Conservation (phyloP, 2,329 filamentous ascomycete species). For the Rutstroemia sydowiana region DNA sequence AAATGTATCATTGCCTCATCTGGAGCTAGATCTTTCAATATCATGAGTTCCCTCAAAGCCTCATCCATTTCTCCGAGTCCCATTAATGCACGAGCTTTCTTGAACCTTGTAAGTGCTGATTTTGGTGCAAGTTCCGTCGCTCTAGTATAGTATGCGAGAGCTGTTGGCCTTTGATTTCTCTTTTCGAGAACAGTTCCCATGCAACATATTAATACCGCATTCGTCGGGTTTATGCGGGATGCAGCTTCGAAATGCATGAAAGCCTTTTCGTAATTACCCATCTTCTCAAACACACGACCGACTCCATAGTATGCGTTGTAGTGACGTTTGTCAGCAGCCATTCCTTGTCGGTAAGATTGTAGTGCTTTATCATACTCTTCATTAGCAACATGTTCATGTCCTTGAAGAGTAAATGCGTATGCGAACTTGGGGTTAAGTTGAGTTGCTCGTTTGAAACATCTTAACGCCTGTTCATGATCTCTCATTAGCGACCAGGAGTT, state of each 20-base stretch:
- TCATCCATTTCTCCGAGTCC: slow-evolving; percentile 62
- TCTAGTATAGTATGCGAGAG: slow-evolving; percentile 72
- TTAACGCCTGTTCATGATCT: slow-evolving; percentile 89
- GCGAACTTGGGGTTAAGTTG: slow-evolving; percentile 86
- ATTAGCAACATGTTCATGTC: slow-evolving; percentile 90
- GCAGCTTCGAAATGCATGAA: slow-evolving; percentile 88
- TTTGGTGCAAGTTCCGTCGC: slow-evolving; percentile 76
- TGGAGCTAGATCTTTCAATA: slow-evolving; percentile 85
- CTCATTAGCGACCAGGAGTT: slow-evolving; percentile 90
- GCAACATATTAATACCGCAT: slow-evolving; percentile 85
- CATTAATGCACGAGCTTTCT: slow-evolving; percentile 73
- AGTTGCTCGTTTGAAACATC: slow-evolving; percentile 90
- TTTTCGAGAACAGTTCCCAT: slow-evolving; percentile 88
- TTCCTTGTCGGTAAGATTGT: slow-evolving; percentile 75
- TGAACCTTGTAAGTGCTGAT: slow-evolving; percentile 77
- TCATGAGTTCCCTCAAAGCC: slow-evolving; percentile 74
- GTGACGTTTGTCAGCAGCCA: slow-evolving; percentile 79
- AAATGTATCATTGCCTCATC: slow-evolving; percentile 97
- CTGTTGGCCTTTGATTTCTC: slow-evolving; percentile 71
- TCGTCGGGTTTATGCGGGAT: slow-evolving; percentile 83
- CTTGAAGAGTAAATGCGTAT: slow-evolving; percentile 91
- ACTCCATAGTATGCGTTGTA: slow-evolving; percentile 99
- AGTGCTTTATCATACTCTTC: slow-evolving; percentile 97
- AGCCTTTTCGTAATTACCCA: slow-evolving; percentile 85
- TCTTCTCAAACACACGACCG: slow-evolving; percentile 75